These are phyloP conservation scores for Fusarium oligoseptatum DNA, from an alignment of 2,329 filamentous ascomycete species.

Conservation along the genomic window DNA sequence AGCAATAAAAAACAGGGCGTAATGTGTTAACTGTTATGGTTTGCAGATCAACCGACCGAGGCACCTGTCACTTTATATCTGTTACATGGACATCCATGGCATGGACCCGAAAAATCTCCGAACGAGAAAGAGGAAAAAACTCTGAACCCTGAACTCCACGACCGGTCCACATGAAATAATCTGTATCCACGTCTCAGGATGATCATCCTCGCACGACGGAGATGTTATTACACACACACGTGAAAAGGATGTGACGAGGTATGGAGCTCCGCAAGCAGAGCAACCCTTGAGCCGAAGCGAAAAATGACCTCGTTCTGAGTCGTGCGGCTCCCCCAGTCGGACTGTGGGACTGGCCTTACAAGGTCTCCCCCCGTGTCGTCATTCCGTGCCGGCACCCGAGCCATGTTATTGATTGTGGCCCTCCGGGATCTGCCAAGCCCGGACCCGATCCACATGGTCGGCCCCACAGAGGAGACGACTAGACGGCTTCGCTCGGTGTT, in stretches of 20 bases:
- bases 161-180: slow-evolving; percentile 18
- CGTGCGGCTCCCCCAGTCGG: slow-evolving; percentile 13
- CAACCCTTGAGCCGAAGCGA: slow-evolving; percentile 9
- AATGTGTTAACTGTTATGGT: not conserved
- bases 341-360: slow-evolving; percentile 1
- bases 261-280: not conserved
- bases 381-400: slow-evolving; percentile 42
- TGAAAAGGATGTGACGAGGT: not conserved
- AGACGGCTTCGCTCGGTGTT: slow-evolving; percentile 38
- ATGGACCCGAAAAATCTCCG: slow-evolving; percentile 1
- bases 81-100: not conserved
- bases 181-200: slow-evolving; percentile 28
- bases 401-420: not conserved
- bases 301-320: slow-evolving; percentile 18
- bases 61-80: slow-evolving; percentile 30
- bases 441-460: slow-evolving; percentile 15
- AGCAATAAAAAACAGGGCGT: slow-evolving; percentile 21
- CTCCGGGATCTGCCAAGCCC: slow-evolving; percentile 42
- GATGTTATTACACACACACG: not conserved
- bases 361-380: slow-evolving; percentile 28
- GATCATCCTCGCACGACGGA: slow-evolving; percentile 37
- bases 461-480: slow-evolving; percentile 17
- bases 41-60: not conserved
- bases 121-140: not conserved
- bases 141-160: slow-evolving; percentile 23